Evolutionary conservation across 345 rosid genomes (phyloP).

Genomic region (Melaleuca quinquenervia): DNA sequence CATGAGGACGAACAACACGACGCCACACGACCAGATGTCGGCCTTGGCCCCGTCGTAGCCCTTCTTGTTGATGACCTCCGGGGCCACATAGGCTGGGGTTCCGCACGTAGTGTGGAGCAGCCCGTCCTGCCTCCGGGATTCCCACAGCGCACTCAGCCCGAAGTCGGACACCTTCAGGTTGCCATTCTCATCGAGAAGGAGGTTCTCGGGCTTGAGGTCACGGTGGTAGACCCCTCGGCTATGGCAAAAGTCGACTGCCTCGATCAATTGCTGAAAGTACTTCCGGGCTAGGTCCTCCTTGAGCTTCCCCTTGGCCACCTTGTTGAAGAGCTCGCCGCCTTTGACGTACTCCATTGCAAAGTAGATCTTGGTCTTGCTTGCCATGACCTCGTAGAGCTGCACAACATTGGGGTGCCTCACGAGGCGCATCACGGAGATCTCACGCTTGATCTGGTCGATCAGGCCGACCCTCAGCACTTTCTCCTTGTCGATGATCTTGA

Average conservation of each 20-base stretch:
- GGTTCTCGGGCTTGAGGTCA: constrained; percentile 83
- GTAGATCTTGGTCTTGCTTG: constrained; percentile 71
- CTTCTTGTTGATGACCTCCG: constrained; percentile 63
- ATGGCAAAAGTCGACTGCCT: constrained; percentile 74
- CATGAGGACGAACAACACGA: constrained; percentile 55
- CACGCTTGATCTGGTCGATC: constrained; percentile 75
- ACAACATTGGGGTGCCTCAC: constrained; percentile 69
- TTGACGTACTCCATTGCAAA: constrained; percentile 65
- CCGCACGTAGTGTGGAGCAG: constrained; percentile 89
- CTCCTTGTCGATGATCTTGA: constrained; percentile 65
- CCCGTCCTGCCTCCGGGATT: constrained; percentile 54
- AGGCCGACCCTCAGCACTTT: constrained; percentile 51
- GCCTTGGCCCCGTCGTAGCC: constrained; percentile 80
- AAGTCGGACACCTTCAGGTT: constrained; percentile 67
- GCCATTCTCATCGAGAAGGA: constrained; percentile 65
- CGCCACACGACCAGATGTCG: constrained; percentile 89
- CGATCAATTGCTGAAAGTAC: constrained; percentile 68
- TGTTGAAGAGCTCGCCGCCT: constrained; percentile 80
- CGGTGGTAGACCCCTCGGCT: constrained; percentile 84
- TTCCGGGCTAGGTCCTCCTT: constrained; percentile 59
- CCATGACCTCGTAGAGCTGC: constrained; percentile 80
- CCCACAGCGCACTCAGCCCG: constrained; percentile 56
- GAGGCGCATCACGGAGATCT: constrained; percentile 79
- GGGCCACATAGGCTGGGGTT: constrained; percentile 87
- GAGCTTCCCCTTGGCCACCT: constrained; percentile 59